These are phyloP conservation scores for Populus trichocarpa DNA, from an alignment of 441 rosid species.

Conservation along the genomic window DNA sequence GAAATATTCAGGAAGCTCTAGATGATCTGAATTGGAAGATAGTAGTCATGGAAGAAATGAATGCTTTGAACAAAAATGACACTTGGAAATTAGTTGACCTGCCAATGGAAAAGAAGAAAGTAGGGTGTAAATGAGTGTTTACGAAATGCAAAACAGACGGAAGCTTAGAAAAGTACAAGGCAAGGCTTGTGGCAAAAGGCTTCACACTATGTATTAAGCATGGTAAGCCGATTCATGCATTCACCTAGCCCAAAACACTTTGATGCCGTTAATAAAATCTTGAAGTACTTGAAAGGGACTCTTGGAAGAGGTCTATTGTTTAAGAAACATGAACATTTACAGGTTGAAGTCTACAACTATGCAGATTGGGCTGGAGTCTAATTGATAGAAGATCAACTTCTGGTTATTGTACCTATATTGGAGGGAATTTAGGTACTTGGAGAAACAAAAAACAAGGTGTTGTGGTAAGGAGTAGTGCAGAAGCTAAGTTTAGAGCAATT, in stretches of 20 bases:
- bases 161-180: neutral
- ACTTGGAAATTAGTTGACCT: too few species aligned
- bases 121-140: neutral
- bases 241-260: neutral
- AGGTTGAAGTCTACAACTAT: neutral
- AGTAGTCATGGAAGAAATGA: neutral
- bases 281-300: neutral
- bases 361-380: neutral
- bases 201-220: neutral
- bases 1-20: neutral
- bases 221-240: neutral
- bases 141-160: neutral
- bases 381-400: neutral
- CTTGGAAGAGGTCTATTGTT: too few species aligned
- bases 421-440: too few species aligned
- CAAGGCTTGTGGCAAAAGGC: too few species aligned
- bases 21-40: neutral
- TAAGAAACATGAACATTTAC: neutral
- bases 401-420: too few species aligned
- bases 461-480: neutral
- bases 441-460: neutral
- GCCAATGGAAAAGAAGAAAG: neutral
- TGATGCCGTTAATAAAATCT: neutral
- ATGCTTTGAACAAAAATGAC: neutral
- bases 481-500: neutral